Evolutionary conservation across 2,329 filamentous ascomycete genomes (phyloP).

Genomic region (Phialophora chinensis): DNA sequence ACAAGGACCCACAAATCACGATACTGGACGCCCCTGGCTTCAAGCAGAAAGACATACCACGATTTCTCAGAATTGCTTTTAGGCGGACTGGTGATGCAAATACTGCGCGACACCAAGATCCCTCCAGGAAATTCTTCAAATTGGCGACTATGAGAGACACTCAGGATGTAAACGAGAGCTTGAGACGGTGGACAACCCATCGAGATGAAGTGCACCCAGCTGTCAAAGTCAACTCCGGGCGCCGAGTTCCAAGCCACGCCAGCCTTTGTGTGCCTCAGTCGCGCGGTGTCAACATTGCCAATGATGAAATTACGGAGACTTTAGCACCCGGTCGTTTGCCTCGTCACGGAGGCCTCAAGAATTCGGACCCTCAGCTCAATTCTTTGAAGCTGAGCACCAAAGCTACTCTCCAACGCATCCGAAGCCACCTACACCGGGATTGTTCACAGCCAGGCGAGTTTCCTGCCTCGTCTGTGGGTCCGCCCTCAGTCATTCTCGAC

Average conservation of each 20-base stretch:
- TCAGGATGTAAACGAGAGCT: conserved; percentile 57
- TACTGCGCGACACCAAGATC: conserved; percentile 48
- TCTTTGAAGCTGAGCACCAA: conserved; percentile 27
- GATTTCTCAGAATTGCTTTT: conserved; percentile 62
- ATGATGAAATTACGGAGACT: neutral
- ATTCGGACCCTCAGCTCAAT: conserved; percentile 17
- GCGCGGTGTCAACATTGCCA: neutral
- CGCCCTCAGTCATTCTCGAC: conserved; percentile 13
- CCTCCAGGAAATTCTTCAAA: conserved; percentile 58
- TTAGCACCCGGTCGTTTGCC: neutral
- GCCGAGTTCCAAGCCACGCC: neutral
- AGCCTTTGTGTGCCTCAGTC: conserved; percentile 9
- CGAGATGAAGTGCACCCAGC: neutral
- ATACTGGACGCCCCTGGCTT: conserved; percentile 39
- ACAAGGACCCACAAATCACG: conserved; percentile 25
- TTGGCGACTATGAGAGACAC: conserved; percentile 61
- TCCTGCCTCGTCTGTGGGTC: neutral
- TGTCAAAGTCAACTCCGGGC: neutral
- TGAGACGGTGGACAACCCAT: conserved; percentile 57
- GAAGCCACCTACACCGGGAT: conserved; percentile 6
- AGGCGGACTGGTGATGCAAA: conserved; percentile 60
- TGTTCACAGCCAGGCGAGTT: neutral
- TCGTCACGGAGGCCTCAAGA: neutral
- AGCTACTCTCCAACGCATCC: conserved; percentile 29
- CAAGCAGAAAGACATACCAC: conserved; percentile 48